Percentiles rank a stretch among this genome's conserved stretches.
These are phyloP conservation scores for Saitozyma sp. DNA, from an alignment of 768 basidiomycete species.

Conservation along the genomic window DNA sequence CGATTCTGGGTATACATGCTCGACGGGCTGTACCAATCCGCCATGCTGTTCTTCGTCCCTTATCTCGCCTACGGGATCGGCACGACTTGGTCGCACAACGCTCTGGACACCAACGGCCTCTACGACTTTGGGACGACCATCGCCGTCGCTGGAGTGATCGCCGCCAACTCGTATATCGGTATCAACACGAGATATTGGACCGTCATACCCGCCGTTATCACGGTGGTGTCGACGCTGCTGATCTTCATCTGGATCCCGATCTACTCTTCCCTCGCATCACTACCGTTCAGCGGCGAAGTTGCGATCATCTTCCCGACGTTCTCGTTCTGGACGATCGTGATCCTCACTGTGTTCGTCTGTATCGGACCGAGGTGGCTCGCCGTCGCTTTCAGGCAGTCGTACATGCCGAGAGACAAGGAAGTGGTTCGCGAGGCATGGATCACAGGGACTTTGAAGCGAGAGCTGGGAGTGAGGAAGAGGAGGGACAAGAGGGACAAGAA, in stretches of 20 bases:
- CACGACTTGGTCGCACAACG: constrained; percentile 66
- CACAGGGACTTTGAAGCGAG: constrained; percentile 38
- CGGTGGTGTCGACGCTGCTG: constrained; percentile 47
- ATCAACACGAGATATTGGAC: constrained; percentile 86
- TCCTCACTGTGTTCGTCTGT: constrained; percentile 68
- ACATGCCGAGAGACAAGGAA: constrained; percentile 80
- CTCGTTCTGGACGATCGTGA: constrained; percentile 78
- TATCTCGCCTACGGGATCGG: constrained; percentile 62
- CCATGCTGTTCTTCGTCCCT: constrained; percentile 80
- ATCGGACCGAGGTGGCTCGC: constrained; percentile 78
- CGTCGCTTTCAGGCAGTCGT: constrained; percentile 70
- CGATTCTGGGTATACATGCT: constrained; percentile 96
- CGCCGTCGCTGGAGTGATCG: constrained; percentile 78
- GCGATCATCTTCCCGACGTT: constrained; percentile 72
- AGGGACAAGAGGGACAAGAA: constrained; percentile 11
- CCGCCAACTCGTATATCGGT: constrained; percentile 87
- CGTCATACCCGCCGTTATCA: constrained; percentile 33
- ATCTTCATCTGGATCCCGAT: constrained; percentile 85
- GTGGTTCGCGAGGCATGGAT: constrained; percentile 74
- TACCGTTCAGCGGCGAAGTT: constrained; percentile 72
- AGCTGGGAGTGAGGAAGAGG: constrained; percentile 33
- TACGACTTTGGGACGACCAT: constrained; percentile 91
- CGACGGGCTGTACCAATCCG: constrained; percentile 92
- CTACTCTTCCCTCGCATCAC: constrained; percentile 76
- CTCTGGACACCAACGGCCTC: constrained; percentile 72